Base-by-base conservation (phyloP, 2,329 filamentous ascomycete genomes). In the Epichloe gansuensis region DNA sequence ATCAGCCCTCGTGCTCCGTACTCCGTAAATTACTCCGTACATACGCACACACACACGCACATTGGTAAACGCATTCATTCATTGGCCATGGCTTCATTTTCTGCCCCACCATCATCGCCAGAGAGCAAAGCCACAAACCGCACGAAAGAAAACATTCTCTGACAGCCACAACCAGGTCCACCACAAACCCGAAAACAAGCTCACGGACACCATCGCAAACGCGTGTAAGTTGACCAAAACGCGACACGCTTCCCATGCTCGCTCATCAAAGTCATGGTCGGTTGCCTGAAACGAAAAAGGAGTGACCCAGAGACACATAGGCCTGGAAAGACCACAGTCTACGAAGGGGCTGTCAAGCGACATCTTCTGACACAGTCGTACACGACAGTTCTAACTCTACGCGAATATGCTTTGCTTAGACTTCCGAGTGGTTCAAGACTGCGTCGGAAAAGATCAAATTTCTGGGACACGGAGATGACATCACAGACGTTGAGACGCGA, bases 311-410 rank as follows among this genome's bases (percentile, higher is more conserved):
- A 64, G 60, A 57, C 5, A 11, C 4, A 9, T 23, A 25, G 11
- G 5, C 6, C 34, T 38, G 37, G 8, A 34, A 23, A 31, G 39
- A 43, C 28, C 11, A 39, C 17, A 7, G 15, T n/a, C 13, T n/a
- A 39, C 17, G 51, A 59, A 21, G 56, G 59, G 45, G 57, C 61
- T 15, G 60, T 68, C 47, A 69, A 60, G 60, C 83, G 88, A 63
- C 79, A 81, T 51, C 76, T 93, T 37, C 73, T 95, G 53, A 75
- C 74, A 46, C 76, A 78, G 56, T 86, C 84, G 68, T 95, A 90
- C 67, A 69, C 75, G 7, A 68, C 75, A 46, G 76, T 90, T 12
- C 66, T 80, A 52, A 82, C 82, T 0, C 71, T 95, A 53, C 82
- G 88, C 60, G 75, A 85, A 54, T 87, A 88, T 69, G 71, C 91